A percentile compares a stretch with the other conserved stretches of the same genome.
Evolutionary conservation across 2,329 filamentous ascomycete species (phyloP).

Genomic region (Colletotrichum sp.): DNA sequence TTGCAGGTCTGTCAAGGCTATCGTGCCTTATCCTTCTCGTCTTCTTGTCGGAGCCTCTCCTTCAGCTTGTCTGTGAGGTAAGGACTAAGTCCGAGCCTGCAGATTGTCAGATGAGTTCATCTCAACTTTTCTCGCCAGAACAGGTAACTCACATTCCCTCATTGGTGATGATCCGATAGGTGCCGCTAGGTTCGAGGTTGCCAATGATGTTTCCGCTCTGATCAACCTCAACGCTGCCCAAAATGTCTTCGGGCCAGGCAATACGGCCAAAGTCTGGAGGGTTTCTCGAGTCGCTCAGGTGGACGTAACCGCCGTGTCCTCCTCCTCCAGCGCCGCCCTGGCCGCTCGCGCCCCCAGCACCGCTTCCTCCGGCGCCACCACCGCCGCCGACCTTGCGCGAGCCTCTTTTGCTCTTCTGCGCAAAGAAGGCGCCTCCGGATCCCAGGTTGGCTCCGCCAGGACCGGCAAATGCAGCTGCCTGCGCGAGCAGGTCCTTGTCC

Average conservation of each 20-base stretch:
- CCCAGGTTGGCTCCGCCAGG: slow-evolving; percentile 59
- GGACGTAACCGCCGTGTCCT: slow-evolving; percentile 66
- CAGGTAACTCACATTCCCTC: slow-evolving; percentile 66
- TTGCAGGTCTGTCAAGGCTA: neutral
- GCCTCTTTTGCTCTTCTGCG: slow-evolving; percentile 41
- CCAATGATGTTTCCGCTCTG: slow-evolving; percentile 61
- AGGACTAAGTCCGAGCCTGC: slow-evolving; percentile 57
- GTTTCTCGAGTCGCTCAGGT: slow-evolving; percentile 68
- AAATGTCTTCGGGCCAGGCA: slow-evolving; percentile 72
- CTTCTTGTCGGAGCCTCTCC: slow-evolving; percentile 57
- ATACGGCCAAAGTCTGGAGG: slow-evolving; percentile 72
- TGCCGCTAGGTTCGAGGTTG: slow-evolving; percentile 64
- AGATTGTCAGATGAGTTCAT: slow-evolving; percentile 24
- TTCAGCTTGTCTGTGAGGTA: slow-evolving; percentile 60
- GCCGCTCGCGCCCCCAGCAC: slow-evolving; percentile 60
- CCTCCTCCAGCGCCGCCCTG: slow-evolving; percentile 67
- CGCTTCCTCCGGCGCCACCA: slow-evolving; percentile 47
- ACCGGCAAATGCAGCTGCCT: slow-evolving; percentile 65
- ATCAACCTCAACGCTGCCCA: slow-evolving; percentile 71
- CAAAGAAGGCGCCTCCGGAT: slow-evolving; percentile 56
- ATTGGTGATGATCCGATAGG: slow-evolving; percentile 68
- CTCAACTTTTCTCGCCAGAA: neutral
- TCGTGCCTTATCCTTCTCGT: slow-evolving; percentile 35
- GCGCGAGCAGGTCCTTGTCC: slow-evolving; percentile 60
- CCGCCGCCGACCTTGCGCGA: slow-evolving; percentile 39